Conservation (phyloP, 805 yeast species). For the Priceomyces melissophilus region DNA sequence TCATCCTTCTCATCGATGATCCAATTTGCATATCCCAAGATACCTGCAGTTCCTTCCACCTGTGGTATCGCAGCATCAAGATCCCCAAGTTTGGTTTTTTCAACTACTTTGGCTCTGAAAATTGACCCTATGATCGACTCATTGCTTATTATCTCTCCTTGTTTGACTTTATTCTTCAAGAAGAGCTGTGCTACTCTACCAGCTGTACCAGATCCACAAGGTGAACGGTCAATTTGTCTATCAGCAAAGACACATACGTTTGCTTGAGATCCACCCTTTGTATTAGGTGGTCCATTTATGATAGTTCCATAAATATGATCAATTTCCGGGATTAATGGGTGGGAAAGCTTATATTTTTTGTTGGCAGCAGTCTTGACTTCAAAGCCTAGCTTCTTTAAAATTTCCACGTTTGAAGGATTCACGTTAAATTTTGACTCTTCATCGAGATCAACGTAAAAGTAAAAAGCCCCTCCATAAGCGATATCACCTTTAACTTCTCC, state of each 20-base stretch:
- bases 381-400: constrained; percentile 13
- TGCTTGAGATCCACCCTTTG: constrained; percentile 4
- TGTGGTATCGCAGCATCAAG: constrained; percentile 17
- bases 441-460: constrained; percentile 13
- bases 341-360: constrained; percentile 17
- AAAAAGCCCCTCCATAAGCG: constrained; percentile 22
- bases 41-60: constrained; percentile 19
- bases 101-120: constrained; percentile 13
- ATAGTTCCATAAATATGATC: constrained; percentile 10
- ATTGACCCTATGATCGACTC: constrained; percentile 21
- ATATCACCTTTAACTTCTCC: constrained; percentile 20
- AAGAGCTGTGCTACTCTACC: constrained; percentile 19
- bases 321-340: constrained; percentile 9
- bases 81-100: constrained; percentile 13
- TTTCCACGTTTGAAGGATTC: constrained; percentile 14
- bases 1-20: constrained; percentile 4
- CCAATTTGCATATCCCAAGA: constrained; percentile 12
- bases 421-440: constrained; percentile 5
- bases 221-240: constrained; percentile 23
- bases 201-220: constrained; percentile 25
- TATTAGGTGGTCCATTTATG: constrained; percentile 9
- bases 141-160: constrained; percentile 11
- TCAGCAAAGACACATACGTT: constrained; percentile 15
- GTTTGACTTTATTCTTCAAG: constrained; percentile 9
- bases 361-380: constrained; percentile 20